Conservation (phyloP, 2,329 filamentous ascomycete species). For the Colletotrichum godetiae region DNA sequence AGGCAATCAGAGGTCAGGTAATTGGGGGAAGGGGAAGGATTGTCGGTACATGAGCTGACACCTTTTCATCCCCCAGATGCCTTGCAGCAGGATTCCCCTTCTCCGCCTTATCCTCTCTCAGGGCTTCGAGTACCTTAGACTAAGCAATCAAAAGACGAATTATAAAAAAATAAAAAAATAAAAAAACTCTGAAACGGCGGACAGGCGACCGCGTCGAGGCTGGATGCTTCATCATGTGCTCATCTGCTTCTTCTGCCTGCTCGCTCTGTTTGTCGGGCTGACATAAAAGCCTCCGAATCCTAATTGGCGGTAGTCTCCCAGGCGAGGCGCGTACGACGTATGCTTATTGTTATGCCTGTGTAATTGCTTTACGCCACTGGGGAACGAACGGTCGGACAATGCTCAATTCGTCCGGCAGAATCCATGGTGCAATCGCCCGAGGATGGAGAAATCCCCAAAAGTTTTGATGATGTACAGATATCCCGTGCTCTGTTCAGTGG, state of each 20-base stretch:
- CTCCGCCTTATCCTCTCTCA: background rate
- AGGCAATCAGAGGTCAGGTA: constrained; percentile 11
- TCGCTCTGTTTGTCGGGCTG: no score
- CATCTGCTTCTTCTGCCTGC: background rate
- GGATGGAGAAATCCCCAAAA: background rate
- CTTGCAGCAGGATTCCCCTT: background rate
- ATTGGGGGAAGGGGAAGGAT: constrained; percentile 16
- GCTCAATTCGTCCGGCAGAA: background rate
- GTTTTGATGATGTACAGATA: background rate
- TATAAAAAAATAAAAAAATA: no score
- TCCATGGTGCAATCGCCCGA: constrained; percentile 7
- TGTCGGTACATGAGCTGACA: constrained; percentile 8
- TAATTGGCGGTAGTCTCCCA: background rate
- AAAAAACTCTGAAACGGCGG: background rate
- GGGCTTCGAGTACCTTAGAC: background rate
- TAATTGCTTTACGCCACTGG: background rate
- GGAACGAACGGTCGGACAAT: background rate
- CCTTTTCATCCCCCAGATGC: background rate
- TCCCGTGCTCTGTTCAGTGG: constrained; percentile 4
- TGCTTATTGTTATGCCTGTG: background rate
- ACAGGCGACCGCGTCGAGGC: background rate
- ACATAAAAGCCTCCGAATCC: background rate
- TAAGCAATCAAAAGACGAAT: background rate
- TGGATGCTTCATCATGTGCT: background rate
- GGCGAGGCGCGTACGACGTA: background rate